A percentile compares a stretch with the other conserved stretches of the same genome.
Evolutionary conservation across 768 basidiomycete genomes (phyloP).

Genomic region (Rhizopogon salebrosus): DNA sequence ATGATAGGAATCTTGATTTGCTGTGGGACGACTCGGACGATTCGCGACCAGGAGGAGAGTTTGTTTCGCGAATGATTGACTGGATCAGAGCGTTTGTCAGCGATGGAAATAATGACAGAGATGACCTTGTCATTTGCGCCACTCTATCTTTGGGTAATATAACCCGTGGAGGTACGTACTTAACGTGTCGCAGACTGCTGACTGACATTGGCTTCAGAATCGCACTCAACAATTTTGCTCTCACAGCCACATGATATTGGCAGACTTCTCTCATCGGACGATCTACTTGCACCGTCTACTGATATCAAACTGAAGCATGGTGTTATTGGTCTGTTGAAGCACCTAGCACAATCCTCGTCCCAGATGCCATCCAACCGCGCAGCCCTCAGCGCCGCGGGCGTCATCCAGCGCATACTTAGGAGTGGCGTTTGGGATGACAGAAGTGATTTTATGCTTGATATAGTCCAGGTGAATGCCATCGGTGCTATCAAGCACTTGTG

Average conservation of each 20-base stretch:
- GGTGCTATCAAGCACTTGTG: constrained; percentile 89
- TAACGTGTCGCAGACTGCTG: neutral
- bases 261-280: constrained; percentile 49
- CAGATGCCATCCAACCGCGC: constrained; percentile 54
- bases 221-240: constrained; percentile 54
- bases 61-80: constrained; percentile 66
- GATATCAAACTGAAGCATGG: constrained; percentile 89
- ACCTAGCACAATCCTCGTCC: constrained; percentile 69
- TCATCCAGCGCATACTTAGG: constrained; percentile 55
- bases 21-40: constrained; percentile 67
- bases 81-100: constrained; percentile 65
- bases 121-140: constrained; percentile 82
- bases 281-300: constrained; percentile 47
- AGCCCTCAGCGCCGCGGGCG: constrained; percentile 52
- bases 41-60: constrained; percentile 57
- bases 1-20: constrained; percentile 71
- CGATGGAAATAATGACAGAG: constrained; percentile 35
- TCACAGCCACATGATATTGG: constrained; percentile 64
- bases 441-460: constrained; percentile 74
- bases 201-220: constrained; percentile 36
- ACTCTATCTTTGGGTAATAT: constrained; percentile 81
- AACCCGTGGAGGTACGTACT: constrained; percentile 60
- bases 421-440: constrained; percentile 69
- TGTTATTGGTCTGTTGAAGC: constrained; percentile 79
- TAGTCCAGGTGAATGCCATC: constrained; percentile 84